Evolutionary conservation across 371 early-diverging fungal genomes (phyloP).

Genomic region (Chytridium lagenaria): DNA sequence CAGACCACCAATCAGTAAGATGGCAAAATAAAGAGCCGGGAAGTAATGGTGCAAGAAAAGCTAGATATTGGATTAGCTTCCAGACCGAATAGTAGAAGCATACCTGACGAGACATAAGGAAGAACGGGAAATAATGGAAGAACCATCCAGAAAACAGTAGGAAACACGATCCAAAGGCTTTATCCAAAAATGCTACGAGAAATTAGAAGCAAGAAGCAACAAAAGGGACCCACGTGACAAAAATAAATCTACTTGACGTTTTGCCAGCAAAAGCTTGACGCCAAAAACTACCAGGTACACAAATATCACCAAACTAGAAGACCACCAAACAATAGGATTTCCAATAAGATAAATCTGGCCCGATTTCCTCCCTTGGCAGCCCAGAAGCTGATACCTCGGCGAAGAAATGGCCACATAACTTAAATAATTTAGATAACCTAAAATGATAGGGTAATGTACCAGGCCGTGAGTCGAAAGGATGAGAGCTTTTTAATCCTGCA

Average conservation of each 20-base stretch:
- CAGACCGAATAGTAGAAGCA: background rate
- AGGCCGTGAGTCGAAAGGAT: slow-evolving; percentile 82
- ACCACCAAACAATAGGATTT: slow-evolving; percentile 93
- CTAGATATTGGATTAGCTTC: slow-evolving; percentile 47
- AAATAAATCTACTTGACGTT: slow-evolving; percentile 61
- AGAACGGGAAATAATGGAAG: slow-evolving; percentile 94
- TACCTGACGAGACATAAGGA: slow-evolving; percentile 81
- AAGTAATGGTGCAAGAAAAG: slow-evolving; percentile 98
- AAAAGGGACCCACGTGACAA: slow-evolving; percentile 6
- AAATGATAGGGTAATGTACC: too few species aligned
- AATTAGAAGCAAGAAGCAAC: background rate
- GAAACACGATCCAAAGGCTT: slow-evolving; percentile 25
- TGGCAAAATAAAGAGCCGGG: slow-evolving; percentile 93
- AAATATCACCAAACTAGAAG: slow-evolving; percentile 65
- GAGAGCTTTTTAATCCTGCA: slow-evolving; percentile 75
- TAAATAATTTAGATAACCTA: too few species aligned
- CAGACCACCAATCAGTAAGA: slow-evolving; percentile 71
- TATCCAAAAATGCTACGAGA: slow-evolving; percentile 24
- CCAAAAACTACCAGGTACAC: slow-evolving; percentile 60
- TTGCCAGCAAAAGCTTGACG: slow-evolving; percentile 65
- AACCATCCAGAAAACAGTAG: slow-evolving; percentile 79
- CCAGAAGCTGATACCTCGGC: slow-evolving; percentile 90
- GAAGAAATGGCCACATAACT: slow-evolving; percentile 81
- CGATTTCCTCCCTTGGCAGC: slow-evolving; percentile 73
- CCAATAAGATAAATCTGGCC: slow-evolving; percentile 90